Evolutionary conservation across 768 basidiomycete species (phyloP), one percentile per base, ranked within the genome.

Genomic region (Royoungia palumana): DNA sequence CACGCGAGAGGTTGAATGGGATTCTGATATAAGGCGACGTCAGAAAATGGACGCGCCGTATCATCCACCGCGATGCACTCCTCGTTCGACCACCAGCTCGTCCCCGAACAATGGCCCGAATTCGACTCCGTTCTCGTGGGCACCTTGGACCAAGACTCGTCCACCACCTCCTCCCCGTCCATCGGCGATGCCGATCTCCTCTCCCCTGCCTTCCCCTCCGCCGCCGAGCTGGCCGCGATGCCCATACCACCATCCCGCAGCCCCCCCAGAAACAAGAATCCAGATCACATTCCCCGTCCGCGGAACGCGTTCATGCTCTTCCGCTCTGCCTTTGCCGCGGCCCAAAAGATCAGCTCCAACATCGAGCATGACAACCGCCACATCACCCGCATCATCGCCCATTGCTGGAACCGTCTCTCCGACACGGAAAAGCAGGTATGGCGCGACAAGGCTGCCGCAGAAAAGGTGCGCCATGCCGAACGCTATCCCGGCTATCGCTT

Each of bases 331-430:
- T 81, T 85, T 43, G 77, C 79, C 35, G 74, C 77, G 4, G 72
- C 73, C 7, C 73, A 77, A 35, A 78, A 75, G 51, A 72, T 80
- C 50, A 63, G 55, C 42, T 67, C 70, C n/a, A 64, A 59, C 17
- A 69, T 81, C 54, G 81, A 83, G 58, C 72, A 70, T 53, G 78
- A 83, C 59, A 76, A 82, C 57, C 70, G 80, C 25, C 75, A 79
- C 49, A 79, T 83, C 58, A 80, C 79, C 39, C 75, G 77, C 47
- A 78, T 79, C 59, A 71, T 78, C 30, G 81, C 74, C 0, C 70
- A 75, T 34, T 74, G 73, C 59, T 84, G 82, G 82, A 75, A 76
- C 47, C 68, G 68, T 35, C 68, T 83, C 49, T 63, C 79, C 1
- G 75, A 77, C 19, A 53, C 64, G 1, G 76, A 81, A 43, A 82